Conservation (phyloP, 176 grass and related monocot genomes). For the Cenchrus fungigraminus region DNA sequence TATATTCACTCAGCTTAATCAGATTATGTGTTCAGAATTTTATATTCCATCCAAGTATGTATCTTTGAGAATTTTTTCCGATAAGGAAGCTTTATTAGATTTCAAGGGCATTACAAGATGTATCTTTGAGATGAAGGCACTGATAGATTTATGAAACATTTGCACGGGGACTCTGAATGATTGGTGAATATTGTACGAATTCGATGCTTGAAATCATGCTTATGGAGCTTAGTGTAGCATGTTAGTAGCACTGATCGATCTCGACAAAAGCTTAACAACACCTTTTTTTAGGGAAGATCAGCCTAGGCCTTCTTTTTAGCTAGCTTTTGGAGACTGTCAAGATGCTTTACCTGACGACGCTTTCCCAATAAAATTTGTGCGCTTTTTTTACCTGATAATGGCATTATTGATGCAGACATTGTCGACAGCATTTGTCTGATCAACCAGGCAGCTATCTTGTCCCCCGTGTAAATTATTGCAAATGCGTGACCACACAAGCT, state of each 20-base stretch:
- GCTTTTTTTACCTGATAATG: constrained; percentile 14
- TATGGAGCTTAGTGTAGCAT: not conserved
- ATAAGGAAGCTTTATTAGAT: no score
- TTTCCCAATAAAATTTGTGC: not conserved
- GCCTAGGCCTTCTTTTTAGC: not conserved
- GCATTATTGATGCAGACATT: constrained; percentile 19
- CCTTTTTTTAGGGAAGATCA: constrained; percentile 14
- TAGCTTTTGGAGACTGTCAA: not conserved
- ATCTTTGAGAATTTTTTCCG: no score
- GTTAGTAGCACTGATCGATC: constrained; percentile 10
- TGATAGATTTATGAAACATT: constrained; percentile 8
- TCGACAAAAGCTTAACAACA: constrained; percentile 33
- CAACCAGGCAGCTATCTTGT: constrained; percentile 4
- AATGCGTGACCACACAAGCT: not conserved
- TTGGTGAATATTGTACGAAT: not conserved
- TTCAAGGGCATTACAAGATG: not conserved
- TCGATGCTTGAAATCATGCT: constrained; percentile 15
- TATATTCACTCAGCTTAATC: not conserved
- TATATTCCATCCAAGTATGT: not conserved
- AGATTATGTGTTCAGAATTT: not conserved
- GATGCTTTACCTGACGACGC: not conserved
- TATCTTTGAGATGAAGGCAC: not conserved
- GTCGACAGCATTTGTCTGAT: constrained; percentile 1
- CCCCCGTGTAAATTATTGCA: constrained; percentile 2
- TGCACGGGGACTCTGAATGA: constrained; percentile 34